phyloP scores from a whole-genome alignment of 768 basidiomycete genomes.

The Cystobasidium onofrii region DNA sequence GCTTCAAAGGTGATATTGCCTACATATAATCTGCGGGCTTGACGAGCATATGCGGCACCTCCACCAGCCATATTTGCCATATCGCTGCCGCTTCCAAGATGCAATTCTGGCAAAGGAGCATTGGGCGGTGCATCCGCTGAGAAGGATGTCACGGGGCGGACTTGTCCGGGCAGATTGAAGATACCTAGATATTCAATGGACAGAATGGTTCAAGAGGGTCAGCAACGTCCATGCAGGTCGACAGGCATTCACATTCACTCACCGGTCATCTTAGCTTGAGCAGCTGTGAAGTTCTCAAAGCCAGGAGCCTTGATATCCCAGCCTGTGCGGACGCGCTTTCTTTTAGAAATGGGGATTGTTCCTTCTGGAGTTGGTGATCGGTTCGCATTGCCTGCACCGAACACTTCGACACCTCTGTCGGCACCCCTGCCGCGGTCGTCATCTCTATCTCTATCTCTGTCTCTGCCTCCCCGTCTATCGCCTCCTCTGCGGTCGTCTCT shows the following conservation, averaged over 20 bases:
- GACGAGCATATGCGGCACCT: conserved; percentile 54
- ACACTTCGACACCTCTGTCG: conserved; percentile 45
- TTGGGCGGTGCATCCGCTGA: not conserved
- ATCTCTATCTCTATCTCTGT: conserved; percentile 25
- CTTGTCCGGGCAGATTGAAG: conserved; percentile 82
- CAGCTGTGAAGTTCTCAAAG: conserved; percentile 85
- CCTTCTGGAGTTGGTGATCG: conserved; percentile 86
- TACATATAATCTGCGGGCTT: conserved; percentile 90
- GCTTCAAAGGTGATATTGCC: conserved; percentile 92
- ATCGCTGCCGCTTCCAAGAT: conserved; percentile 18
- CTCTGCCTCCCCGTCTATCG: conserved; percentile 39
- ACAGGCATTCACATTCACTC: no score
- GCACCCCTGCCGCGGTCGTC: conserved; percentile 32
- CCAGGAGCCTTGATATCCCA: conserved; percentile 96
- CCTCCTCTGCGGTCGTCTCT: conserved; percentile 43
- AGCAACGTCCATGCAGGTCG: no score
- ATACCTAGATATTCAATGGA: conserved; percentile 59
- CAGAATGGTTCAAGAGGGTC: no score
- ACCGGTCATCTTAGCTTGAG: conserved; percentile 99
- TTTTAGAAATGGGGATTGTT: conserved; percentile 67
- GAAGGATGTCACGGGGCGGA: conserved; percentile 50
- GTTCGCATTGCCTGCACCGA: conserved; percentile 62
- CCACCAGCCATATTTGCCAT: conserved; percentile 16
- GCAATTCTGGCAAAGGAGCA: conserved; percentile 10
- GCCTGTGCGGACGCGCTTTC: conserved; percentile 78